Percentiles rank a stretch among this genome's conserved stretches.
Conservation (phyloP, 2,329 filamentous ascomycete genomes). For the Pseudodiploospora longispora region DNA sequence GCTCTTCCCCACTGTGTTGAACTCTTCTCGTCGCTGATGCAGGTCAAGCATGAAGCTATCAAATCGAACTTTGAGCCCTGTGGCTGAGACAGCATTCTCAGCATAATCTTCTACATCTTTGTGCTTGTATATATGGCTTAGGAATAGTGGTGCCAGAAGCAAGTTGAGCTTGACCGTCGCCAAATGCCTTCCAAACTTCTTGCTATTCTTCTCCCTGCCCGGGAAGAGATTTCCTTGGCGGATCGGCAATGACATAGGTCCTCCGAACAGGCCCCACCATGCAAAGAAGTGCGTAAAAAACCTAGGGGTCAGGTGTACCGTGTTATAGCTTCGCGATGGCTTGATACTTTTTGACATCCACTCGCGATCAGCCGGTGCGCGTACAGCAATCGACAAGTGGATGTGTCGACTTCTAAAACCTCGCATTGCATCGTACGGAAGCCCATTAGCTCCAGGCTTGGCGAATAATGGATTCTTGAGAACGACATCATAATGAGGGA, state of each 20-base stretch:
- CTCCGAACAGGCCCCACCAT: conserved; percentile 96
- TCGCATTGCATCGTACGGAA: conserved; percentile 81
- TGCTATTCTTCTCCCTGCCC: conserved; percentile 89
- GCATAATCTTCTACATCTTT: conserved; percentile 85
- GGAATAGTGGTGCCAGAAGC: conserved; percentile 81
- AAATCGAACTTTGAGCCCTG: conserved; percentile 89
- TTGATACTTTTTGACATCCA: conserved; percentile 71
- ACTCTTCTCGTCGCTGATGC: conserved; percentile 88
- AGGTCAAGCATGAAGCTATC: conserved; percentile 97
- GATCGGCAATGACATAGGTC: conserved; percentile 87
- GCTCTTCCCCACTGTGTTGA: conserved; percentile 71
- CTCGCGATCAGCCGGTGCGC: conserved; percentile 77
- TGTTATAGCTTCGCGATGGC: conserved; percentile 87
- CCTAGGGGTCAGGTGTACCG: conserved; percentile 84
- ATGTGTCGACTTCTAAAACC: conserved; percentile 98
- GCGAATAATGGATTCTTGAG: conserved; percentile 74
- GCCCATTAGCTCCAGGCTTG: conserved; percentile 41
- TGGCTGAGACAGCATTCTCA: conserved; percentile 73
- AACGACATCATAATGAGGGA: conserved; percentile 84
- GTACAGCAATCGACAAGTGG: conserved; percentile 85
- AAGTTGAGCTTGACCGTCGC: conserved; percentile 99
- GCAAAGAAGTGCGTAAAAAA: conserved; percentile 98
- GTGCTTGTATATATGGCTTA: conserved; percentile 97
- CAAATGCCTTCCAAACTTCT: conserved; percentile 94
- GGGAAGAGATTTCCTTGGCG: conserved; percentile 89